Conservation (phyloP, 495 filamentous ascomycete species). For the Saxophila tyrrhenica region DNA sequence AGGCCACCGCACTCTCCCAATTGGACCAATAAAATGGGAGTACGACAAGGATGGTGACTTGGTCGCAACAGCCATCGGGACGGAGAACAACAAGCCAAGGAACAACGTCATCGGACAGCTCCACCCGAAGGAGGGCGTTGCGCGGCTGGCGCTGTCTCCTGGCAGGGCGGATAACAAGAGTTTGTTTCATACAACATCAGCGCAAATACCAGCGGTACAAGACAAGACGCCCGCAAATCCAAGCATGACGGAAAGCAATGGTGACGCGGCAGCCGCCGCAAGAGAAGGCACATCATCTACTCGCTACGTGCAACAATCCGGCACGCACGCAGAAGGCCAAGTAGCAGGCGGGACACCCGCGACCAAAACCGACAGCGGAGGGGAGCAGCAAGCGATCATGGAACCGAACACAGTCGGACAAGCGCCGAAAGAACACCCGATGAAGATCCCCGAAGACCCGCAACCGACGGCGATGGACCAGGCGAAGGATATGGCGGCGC, state of each 20-base stretch:
- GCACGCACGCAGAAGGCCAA: conserved; percentile 29
- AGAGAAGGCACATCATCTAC: conserved; percentile 26
- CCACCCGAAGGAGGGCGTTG: conserved; percentile 11
- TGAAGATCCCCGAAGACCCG: conserved; percentile 11
- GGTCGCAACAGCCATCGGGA: conserved; percentile 28
- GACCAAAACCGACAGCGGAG: conserved; percentile 22
- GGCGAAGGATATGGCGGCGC: conserved; percentile 21
- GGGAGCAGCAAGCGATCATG: conserved; percentile 29
- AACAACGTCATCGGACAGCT: conserved; percentile 21
- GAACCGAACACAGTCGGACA: conserved; percentile 33
- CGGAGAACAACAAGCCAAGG: conserved; percentile 23
- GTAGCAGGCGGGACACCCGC: conserved; percentile 28
- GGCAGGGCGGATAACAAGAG: not conserved
- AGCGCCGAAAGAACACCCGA: conserved; percentile 28
- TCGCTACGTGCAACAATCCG: conserved; percentile 24
- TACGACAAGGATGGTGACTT: conserved; percentile 22
- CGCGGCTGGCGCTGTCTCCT: conserved; percentile 13
- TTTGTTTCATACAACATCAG: not conserved
- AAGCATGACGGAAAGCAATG: not conserved
- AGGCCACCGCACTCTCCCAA: conserved; percentile 24
- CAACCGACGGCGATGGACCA: conserved; percentile 21
- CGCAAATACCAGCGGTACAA: not conserved
- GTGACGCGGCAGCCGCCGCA: too few species aligned
- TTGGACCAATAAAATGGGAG: conserved; percentile 30
- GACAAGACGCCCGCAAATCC: not conserved